Evolutionary conservation across 2,329 filamentous ascomycete species (phyloP).

Genomic region (Aureobasidium sp.): DNA sequence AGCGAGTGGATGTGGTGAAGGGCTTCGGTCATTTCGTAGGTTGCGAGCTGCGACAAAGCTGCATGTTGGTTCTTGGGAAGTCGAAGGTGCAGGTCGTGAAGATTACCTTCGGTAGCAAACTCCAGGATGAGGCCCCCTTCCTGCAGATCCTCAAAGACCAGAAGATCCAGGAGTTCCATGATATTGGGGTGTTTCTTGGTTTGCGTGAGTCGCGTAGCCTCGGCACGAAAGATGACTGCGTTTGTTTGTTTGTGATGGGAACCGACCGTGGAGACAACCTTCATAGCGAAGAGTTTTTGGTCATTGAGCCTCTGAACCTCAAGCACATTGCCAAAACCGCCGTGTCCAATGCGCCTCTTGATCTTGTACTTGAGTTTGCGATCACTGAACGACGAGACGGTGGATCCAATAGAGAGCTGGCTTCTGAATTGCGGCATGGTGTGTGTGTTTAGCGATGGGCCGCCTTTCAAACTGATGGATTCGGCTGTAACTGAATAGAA

Average conservation of each 20-base stretch:
- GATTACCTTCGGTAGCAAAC: not conserved
- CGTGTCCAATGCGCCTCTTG: not conserved
- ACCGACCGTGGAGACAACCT: not conserved
- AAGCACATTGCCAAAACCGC: not conserved
- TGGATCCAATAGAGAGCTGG: not conserved
- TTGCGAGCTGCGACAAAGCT: not conserved
- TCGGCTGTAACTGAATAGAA: not conserved
- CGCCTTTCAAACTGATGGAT: not conserved
- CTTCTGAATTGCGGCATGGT: not conserved
- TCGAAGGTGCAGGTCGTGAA: not conserved
- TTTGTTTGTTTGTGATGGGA: not conserved
- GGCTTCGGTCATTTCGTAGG: not conserved
- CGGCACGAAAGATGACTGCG: not conserved
- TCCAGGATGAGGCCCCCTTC: not conserved
- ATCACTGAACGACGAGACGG: not conserved
- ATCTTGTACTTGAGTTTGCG: not conserved
- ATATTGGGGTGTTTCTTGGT: not conserved
- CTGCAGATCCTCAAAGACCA: not conserved
- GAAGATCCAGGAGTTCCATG: not conserved
- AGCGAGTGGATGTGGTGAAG: conserved; percentile 1
- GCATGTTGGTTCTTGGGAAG: not conserved
- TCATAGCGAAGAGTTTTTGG: not conserved
- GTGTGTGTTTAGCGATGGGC: not conserved
- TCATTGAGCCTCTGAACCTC: not conserved
- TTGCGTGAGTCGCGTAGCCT: not conserved